A percentile compares a stretch with the other conserved stretches of the same genome.
These are phyloP conservation scores for Tolypocladium endophyticum DNA, from an alignment of 2,329 filamentous ascomycete genomes.

Conservation along the genomic window DNA sequence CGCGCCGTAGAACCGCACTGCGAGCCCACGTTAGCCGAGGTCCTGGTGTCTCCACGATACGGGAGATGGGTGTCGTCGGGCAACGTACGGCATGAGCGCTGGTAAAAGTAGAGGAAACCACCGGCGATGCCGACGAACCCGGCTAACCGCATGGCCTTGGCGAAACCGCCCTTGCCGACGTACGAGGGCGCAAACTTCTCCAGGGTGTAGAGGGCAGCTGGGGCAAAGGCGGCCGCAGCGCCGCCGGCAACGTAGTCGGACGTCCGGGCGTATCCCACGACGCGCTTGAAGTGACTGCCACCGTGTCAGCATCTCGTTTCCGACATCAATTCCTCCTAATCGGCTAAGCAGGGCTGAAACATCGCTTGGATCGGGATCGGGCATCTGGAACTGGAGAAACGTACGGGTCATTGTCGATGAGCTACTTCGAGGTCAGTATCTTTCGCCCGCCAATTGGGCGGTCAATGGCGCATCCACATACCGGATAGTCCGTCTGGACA, in stretches of 20 bases:
- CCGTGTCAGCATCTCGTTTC: slow-evolving; percentile 16
- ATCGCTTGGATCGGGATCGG: background rate
- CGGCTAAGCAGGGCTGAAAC: background rate
- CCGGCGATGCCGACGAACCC: slow-evolving; percentile 63
- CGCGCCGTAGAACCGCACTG: slow-evolving; percentile 93
- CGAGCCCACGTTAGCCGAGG: slow-evolving; percentile 3
- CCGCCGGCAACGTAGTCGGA: slow-evolving; percentile 71
- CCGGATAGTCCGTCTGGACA: slow-evolving; percentile 75
- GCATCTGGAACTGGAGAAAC: slow-evolving; percentile 7
- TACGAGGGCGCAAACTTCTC: slow-evolving; percentile 80
- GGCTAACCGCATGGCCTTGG: slow-evolving; percentile 70
- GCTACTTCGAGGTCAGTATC: slow-evolving; percentile 42
- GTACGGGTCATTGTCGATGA: slow-evolving; percentile 99
- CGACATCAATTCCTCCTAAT: background rate
- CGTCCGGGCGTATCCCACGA: slow-evolving; percentile 74
- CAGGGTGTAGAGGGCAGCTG: slow-evolving; percentile 64
- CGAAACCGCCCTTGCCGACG: slow-evolving; percentile 72
- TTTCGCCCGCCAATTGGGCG: slow-evolving; percentile 11
- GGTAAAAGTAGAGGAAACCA: slow-evolving; percentile 78
- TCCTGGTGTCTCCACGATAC: background rate
- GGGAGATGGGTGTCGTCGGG: background rate
- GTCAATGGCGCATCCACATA: slow-evolving; percentile 36
- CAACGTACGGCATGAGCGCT: slow-evolving; percentile 67
- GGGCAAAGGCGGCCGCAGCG: slow-evolving; percentile 59
- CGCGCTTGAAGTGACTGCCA: slow-evolving; percentile 77